Conservation (phyloP, 257 asterid species). For the Rubia yunnanensis region DNA sequence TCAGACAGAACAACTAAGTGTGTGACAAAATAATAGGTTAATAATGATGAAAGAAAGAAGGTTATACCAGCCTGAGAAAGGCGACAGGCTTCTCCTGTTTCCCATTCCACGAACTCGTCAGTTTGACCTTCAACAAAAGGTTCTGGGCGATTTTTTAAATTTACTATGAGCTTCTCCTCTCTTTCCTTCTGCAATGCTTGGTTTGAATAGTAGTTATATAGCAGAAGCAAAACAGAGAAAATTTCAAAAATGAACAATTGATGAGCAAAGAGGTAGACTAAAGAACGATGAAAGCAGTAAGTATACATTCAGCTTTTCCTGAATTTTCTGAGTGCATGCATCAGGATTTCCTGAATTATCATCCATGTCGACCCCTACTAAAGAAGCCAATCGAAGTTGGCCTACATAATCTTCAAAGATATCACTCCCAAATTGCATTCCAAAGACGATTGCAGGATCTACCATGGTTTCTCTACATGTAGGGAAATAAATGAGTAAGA, state of each 20-base stretch:
- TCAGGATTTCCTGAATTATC: constrained; percentile 46
- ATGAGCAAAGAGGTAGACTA: background rate
- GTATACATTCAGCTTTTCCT: constrained; percentile 63
- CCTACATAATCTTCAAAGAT: constrained; percentile 69
- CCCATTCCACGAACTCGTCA: constrained; percentile 51
- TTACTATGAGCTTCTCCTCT: constrained; percentile 49
- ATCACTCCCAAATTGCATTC: constrained; percentile 76
- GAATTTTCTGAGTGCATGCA: constrained; percentile 44
- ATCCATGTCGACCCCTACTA: constrained; percentile 48
- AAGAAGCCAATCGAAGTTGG: constrained; percentile 58
- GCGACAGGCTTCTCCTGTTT: constrained; percentile 50
- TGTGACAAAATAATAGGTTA: background rate
- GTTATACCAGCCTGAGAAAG: constrained; percentile 64
- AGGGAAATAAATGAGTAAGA: constrained; percentile 3
- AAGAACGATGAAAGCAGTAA: background rate
- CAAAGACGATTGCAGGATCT: constrained; percentile 75
- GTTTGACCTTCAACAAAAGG: constrained; percentile 54
- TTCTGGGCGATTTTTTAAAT: constrained; percentile 51
- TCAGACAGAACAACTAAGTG: background rate
- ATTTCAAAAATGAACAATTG: background rate
- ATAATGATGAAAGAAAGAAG: background rate
- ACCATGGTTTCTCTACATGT: constrained; percentile 50
- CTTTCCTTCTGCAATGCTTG: constrained; percentile 72
- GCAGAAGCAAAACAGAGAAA: background rate
- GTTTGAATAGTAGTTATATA: constrained; percentile 4